These are phyloP conservation scores for Erysimum cheiranthoides DNA, from an alignment of 345 rosid genomes.

Conservation along the genomic window DNA sequence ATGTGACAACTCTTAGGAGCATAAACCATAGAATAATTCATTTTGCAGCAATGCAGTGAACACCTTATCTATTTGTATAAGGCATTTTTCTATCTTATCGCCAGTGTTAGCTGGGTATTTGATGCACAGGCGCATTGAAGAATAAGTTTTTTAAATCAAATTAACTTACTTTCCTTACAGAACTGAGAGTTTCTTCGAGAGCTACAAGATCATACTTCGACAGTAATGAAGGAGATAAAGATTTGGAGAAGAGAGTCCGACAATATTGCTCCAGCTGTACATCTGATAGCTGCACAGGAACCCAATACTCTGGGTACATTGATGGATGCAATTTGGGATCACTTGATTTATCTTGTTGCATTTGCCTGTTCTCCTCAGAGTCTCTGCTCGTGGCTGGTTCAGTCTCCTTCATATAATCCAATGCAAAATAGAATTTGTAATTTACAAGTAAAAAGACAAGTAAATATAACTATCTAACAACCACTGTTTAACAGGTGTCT, in stretches of 20 bases:
- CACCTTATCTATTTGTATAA: no score
- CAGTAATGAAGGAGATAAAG: slow-evolving; percentile 60
- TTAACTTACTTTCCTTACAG: slow-evolving; percentile 69
- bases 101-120: slow-evolving; percentile 9
- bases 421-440: slow-evolving; percentile 33
- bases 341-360: slow-evolving; percentile 42
- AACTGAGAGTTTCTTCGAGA: slow-evolving; percentile 61
- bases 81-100: slow-evolving; percentile 1
- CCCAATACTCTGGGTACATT: slow-evolving; percentile 83
- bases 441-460: slow-evolving; percentile 17
- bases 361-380: slow-evolving; percentile 41
- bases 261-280: slow-evolving; percentile 96
- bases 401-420: slow-evolving; percentile 61
- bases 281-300: slow-evolving; percentile 79
- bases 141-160: slow-evolving; percentile 7
- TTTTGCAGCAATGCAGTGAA: slow-evolving; percentile 26
- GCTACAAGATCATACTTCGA: slow-evolving; percentile 64
- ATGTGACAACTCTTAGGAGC: slow-evolving; percentile 30
- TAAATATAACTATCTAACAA: slow-evolving; percentile 6
- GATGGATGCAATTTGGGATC: slow-evolving; percentile 54
- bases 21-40: slow-evolving; percentile 9
- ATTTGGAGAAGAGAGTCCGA: slow-evolving; percentile 63
- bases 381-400: slow-evolving; percentile 46
- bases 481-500: slow-evolving; percentile 5
- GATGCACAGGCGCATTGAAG: slow-evolving; percentile 14